Percentiles rank a stretch among this genome's conserved stretches.
phyloP scores from a whole-genome alignment of 1,284 basidiomycete species.

The Lignosus rhinocerotis region DNA sequence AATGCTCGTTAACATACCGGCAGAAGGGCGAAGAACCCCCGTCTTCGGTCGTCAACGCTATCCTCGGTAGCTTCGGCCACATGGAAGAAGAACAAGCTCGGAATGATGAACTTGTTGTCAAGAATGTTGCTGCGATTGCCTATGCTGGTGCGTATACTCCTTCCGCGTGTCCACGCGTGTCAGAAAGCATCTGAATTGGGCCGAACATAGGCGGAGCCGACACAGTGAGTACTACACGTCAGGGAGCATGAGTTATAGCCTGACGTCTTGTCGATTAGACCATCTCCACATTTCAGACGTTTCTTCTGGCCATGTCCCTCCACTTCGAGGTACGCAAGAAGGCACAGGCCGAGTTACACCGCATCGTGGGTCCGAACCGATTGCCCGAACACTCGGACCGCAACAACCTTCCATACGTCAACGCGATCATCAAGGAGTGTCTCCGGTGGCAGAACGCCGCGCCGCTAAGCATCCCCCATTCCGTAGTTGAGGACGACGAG shows the following conservation, averaged over 20 bases:
- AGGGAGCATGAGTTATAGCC: background rate
- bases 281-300: slow-evolving; percentile 20
- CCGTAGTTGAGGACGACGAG: slow-evolving; percentile 19
- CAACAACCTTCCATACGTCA: slow-evolving; percentile 13
- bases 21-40: slow-evolving; percentile 7
- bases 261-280: slow-evolving; percentile 3
- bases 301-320: slow-evolving; percentile 22
- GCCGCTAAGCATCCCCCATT: slow-evolving; percentile 16
- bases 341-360: slow-evolving; percentile 16
- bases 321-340: slow-evolving; percentile 12
- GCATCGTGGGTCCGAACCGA: slow-evolving; percentile 15
- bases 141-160: slow-evolving; percentile 21
- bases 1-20: background rate
- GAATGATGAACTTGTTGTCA: slow-evolving; percentile 17
- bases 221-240: slow-evolving; percentile 14
- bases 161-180: background rate
- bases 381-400: slow-evolving; percentile 18
- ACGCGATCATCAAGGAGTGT: slow-evolving; percentile 23
- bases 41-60: slow-evolving; percentile 13
- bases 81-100: background rate
- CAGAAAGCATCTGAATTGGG: background rate
- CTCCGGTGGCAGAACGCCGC: slow-evolving; percentile 20
- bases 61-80: slow-evolving; percentile 3
- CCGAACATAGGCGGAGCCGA: slow-evolving; percentile 21
- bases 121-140: slow-evolving; percentile 22